A percentile compares a stretch with the other conserved stretches of the same genome.
phyloP scores from a whole-genome alignment of 164 flowering plant genomes.

The Protea cynaroides region DNA sequence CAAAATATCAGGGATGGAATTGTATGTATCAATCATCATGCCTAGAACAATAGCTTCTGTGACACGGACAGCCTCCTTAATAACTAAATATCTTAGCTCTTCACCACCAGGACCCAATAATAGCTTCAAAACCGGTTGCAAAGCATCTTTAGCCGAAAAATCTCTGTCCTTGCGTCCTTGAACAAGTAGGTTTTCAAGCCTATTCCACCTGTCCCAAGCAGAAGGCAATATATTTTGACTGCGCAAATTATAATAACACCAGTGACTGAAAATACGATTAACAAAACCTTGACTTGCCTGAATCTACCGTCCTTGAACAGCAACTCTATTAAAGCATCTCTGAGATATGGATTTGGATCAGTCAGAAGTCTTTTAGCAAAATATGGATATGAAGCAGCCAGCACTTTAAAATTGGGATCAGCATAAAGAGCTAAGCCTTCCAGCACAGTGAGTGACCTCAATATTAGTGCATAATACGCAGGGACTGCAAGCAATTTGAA shows the following conservation, averaged over 20 bases:
- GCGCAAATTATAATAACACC: neutral
- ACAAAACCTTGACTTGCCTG: constrained; percentile 43
- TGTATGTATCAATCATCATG: constrained; percentile 59
- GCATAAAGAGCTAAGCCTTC: constrained; percentile 98
- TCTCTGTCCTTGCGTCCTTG: constrained; percentile 90
- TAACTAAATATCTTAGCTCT: constrained; percentile 62
- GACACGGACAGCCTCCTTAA: constrained; percentile 77
- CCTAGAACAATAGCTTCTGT: constrained; percentile 73
- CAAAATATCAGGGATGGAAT: constrained; percentile 43
- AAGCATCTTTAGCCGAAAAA: constrained; percentile 84
- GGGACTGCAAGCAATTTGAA: constrained; percentile 65
- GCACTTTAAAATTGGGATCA: constrained; percentile 93
- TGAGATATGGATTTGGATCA: constrained; percentile 94
- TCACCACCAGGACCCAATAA: constrained; percentile 79
- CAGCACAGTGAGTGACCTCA: constrained; percentile 93
- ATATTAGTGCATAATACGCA: constrained; percentile 90
- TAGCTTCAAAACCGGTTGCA: constrained; percentile 90
- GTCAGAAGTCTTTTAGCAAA: constrained; percentile 99
- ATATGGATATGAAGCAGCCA: constrained; percentile 99
- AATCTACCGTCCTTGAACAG: constrained; percentile 94
- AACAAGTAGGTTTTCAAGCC: constrained; percentile 89
- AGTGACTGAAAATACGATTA: neutral
- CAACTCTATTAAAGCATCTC: constrained; percentile 96
- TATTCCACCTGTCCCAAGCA: constrained; percentile 75
- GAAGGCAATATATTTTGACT: constrained; percentile 3